Evolutionary conservation across 768 basidiomycete species (phyloP), one percentile per base, ranked within the genome.

Genomic region (Mycena venus): DNA sequence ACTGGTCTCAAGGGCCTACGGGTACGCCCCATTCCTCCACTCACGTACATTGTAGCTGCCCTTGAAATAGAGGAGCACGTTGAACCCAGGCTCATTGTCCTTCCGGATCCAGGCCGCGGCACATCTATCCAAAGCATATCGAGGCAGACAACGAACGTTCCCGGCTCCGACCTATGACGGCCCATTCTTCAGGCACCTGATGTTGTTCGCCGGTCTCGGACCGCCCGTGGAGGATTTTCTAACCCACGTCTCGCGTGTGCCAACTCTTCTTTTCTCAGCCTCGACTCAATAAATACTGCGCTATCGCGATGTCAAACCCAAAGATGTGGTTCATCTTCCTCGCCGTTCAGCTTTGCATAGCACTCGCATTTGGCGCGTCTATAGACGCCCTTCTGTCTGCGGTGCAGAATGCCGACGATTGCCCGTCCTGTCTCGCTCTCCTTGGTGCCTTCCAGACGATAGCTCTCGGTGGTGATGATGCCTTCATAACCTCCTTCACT

Each of bases 221-320:
- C 15, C 3, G 55, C 56, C 19, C 17, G 49, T 34, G 4, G 29
- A 70, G 61, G 53, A 19, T 32, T 29, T 44, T 34, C n/a, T 21
- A 49, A 58, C 44, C 44, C 58, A 44, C 56, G 55, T 42, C 31
- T 61, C 72, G 25, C 51, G 32, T 62, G 59, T 44, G 31, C 23
- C 27, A 27, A 15, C 29, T 19, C 72, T 73, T 73, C 72, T n/a
- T 73, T 73, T 73, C 72, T 62, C 72, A 73, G 65, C 62, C 21
- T 7, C 4, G 56, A 10, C 19, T 21, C 34, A 6, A 42, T 59
- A 49, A 72, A 65, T 14, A 60, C 44, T 25, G n/a, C 34, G 42
- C 21, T 12, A 49, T 59, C 29, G 2, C 12, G 12, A 9, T 9
- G 7, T 0, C 32, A 64, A 25, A 23, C 31, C 10, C 49, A 27